phyloP scores from a whole-genome alignment of 805 yeast species.

The Suhomyces sp. region DNA sequence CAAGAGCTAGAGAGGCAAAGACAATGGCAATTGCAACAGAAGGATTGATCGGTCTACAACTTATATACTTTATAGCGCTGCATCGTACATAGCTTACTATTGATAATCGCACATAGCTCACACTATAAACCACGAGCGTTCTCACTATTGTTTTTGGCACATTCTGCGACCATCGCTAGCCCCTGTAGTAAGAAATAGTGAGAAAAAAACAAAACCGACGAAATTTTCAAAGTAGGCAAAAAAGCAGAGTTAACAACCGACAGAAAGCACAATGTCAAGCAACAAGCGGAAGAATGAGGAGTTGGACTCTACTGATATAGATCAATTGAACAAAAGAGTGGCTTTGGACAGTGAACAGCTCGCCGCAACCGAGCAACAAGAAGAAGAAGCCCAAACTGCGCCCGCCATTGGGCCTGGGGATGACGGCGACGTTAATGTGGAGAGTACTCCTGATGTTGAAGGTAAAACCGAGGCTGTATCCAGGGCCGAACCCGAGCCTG shows the following conservation, averaged over 20 bases:
- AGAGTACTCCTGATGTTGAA: background rate
- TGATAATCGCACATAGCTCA: background rate
- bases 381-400: slow-evolving; percentile 43
- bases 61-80: background rate
- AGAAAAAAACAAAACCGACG: background rate
- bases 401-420: slow-evolving; percentile 23
- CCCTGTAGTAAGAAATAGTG: background rate
- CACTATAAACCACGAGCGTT: background rate
- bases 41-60: too few relatives aligned
- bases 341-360: slow-evolving; percentile 65
- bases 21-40: slow-evolving; percentile 13
- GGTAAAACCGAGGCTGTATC: background rate
- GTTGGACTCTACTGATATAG: slow-evolving; percentile 37
- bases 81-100: background rate
- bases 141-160: background rate
- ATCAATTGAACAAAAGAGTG: slow-evolving; percentile 59
- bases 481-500: background rate
- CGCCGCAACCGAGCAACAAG: slow-evolving; percentile 40
- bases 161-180: background rate
- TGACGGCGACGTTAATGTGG: slow-evolving; percentile 2
- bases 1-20: slow-evolving; percentile 28
- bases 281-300: slow-evolving; percentile 67
- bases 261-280: slow-evolving; percentile 9
- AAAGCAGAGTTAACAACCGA: background rate
- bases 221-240: background rate